Base-by-base conservation (phyloP, 139 green algal genomes). In the Zygnema circumcarinatum region DNA sequence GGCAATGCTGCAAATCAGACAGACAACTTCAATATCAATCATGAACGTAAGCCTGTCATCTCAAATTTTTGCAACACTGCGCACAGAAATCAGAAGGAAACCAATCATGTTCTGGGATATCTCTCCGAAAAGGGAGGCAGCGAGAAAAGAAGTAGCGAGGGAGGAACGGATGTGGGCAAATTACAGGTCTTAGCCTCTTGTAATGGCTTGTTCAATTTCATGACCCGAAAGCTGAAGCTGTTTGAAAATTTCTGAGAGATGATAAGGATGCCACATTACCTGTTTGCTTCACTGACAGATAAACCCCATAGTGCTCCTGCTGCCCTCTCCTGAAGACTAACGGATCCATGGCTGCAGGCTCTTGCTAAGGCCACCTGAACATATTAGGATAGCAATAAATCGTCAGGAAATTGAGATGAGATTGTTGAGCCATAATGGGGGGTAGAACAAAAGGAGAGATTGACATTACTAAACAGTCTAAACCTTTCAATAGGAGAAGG, bases 271-370 rank as follows among this genome's bases (percentile, higher is more conserved):
- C n/a, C n/a, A n/a, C n/a, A n/a, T n/a, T n/a, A 83, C 80, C 82
- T 89, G 40, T 89, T 89, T 36, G n/a, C 22, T 0, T 89, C 73
- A 39, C 36, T 40, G 16, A 85, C 79, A 52, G 84, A 89, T 22
- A 89, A 67, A 20, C 78, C 78, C 84, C 84, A 89, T 0, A 84
- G 39, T 38, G 73, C 84, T 0, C 84, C 84, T 33, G 84, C 74
- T 53, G 38, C 84, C 73, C 78, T 33, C 41, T 89, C 84, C 74
- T 85, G 84, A 2, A 76, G 56, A 29, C 1, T 0, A 7, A 67
- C 1, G 7, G 35, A 1, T 2, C 0, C 32, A 29, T 54, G 29
- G 16, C 32, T 11, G 83, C n/a, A 74, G 16, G 0, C 31, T 67
- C 56, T 39, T 53, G 79, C 7, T 1, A 3, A 35, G 21, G 79